phyloP scores from a whole-genome alignment of 2,329 filamentous ascomycete species.

The Trichophyton mentagrophytes region DNA sequence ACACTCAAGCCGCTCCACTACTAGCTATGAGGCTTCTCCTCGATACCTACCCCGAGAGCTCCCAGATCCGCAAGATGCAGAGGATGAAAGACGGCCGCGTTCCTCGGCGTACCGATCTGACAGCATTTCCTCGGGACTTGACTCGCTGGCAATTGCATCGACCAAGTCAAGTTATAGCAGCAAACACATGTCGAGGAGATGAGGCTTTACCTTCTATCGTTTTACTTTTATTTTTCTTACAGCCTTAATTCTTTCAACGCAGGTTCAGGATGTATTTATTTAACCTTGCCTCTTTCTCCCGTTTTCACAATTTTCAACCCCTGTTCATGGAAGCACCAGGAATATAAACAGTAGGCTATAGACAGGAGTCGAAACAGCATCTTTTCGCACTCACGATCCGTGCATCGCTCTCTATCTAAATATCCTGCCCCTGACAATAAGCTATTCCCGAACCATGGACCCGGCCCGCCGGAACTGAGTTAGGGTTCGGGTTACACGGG shows the following conservation, averaged over 20 bases:
- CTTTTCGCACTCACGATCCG: no score
- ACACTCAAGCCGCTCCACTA: constrained; percentile 6
- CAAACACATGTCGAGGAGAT: background rate
- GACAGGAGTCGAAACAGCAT: background rate
- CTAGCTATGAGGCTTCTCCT: constrained; percentile 4
- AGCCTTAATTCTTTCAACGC: background rate
- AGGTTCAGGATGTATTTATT: background rate
- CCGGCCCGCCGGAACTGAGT: background rate
- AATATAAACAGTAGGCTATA: background rate
- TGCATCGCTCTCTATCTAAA: background rate
- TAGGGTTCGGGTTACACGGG: constrained; percentile 4
- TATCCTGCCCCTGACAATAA: background rate
- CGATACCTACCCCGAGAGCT: constrained; percentile 4
- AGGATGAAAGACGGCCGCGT: background rate
- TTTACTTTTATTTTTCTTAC: background rate
- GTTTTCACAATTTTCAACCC: background rate
- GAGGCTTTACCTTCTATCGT: background rate
- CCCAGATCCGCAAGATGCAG: background rate
- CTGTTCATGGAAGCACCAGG: background rate
- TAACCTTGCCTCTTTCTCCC: background rate
- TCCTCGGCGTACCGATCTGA: constrained; percentile 3
- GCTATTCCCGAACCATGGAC: background rate
- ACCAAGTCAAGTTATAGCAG: constrained; percentile 2
- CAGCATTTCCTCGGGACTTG: constrained; percentile 7
- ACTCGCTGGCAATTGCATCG: constrained; percentile 10